These are phyloP conservation scores for Coelastrella sp. DNA, from an alignment of 139 green algal genomes.

Conservation along the genomic window DNA sequence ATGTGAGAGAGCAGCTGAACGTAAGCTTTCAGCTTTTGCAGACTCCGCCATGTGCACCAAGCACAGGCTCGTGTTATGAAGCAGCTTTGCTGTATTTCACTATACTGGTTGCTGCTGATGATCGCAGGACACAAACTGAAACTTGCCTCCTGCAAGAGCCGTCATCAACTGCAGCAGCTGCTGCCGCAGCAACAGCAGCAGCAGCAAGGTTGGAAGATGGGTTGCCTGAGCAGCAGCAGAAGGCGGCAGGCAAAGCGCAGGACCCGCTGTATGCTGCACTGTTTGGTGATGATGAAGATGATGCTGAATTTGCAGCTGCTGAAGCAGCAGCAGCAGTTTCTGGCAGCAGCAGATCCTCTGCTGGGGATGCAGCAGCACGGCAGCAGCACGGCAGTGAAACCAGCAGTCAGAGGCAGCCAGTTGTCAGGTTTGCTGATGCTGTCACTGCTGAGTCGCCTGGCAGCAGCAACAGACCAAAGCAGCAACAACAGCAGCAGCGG, in stretches of 20 bases:
- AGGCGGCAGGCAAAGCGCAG: constrained; percentile 26
- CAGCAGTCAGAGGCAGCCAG: not conserved
- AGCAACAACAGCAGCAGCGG: constrained; percentile 30
- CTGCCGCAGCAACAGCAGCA: constrained; percentile 11
- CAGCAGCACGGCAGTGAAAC: not conserved
- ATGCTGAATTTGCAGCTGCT: constrained; percentile 9
- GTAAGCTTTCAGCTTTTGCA: too few species aligned
- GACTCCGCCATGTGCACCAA: too few species aligned
- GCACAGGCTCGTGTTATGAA: too few species aligned
- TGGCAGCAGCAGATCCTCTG: not conserved
- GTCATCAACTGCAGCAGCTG: not conserved
- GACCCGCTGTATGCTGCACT: constrained; percentile 9
- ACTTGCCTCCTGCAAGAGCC: not conserved
- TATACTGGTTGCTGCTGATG: not conserved
- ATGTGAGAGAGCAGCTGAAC: too few species aligned
- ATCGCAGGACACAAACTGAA: constrained; percentile 41
- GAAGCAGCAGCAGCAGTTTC: not conserved
- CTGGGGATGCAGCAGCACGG: not conserved
- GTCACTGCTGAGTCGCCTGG: not conserved
- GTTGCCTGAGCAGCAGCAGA: not conserved
- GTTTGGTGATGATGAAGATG: constrained; percentile 37
- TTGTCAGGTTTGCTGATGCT: not conserved
- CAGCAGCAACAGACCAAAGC: constrained; percentile 18
- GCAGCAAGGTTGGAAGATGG: not conserved
- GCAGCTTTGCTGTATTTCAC: too few species aligned